Evolutionary conservation across 2,329 filamentous ascomycete genomes (phyloP), one percentile per base, ranked within the genome.

Genomic region (Calonectria pteridis): DNA sequence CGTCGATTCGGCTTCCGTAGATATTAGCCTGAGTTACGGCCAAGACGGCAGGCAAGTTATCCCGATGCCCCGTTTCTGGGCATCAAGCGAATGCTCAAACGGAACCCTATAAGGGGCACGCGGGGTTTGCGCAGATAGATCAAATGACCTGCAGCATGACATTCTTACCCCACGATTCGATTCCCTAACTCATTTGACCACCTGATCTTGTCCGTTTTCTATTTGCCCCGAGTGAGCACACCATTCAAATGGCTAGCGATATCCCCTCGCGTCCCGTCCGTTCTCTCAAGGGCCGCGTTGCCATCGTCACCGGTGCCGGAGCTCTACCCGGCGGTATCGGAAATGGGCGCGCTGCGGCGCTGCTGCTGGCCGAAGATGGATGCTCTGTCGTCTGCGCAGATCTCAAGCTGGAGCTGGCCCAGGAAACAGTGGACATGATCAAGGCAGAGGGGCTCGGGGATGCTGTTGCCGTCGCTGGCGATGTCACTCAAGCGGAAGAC

Each of bases 281-380:
- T 33, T 76, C 72, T 11, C 50, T 78, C 5, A 73, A 74, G 9
- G 55, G 70, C 33, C 85, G 86, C 73, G 86, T 88, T 20, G 88
- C 89, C 55, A 90, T 92, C 67, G 87, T 92, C 33, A 91, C 90
- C 0, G 90, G 90, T n/a, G 90, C 91, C 18, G 90, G 91, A 20
- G 88, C 88, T 67, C 82, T 84, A 29, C 89, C 87, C 35, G 87
- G 90, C 50, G 91, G 90, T 0, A 90, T 93, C 55, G 91, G 91
- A 6, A 93, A 93, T 75, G 91, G 90, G 0, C 87, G 88, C 43
- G 91, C 88, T 0, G 88, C 88, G 69, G 88, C 91, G 3, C 88
- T 93, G 55, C 85, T 93, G 35, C 84, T 93, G 1, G 90, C 91
- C 5, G 86, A 89, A 64, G 90, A 91, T 31, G 90, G 91, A 11